These are phyloP conservation scores for Neurospora sp. DNA, from an alignment of 495 filamentous ascomycete species.

Conservation along the genomic window DNA sequence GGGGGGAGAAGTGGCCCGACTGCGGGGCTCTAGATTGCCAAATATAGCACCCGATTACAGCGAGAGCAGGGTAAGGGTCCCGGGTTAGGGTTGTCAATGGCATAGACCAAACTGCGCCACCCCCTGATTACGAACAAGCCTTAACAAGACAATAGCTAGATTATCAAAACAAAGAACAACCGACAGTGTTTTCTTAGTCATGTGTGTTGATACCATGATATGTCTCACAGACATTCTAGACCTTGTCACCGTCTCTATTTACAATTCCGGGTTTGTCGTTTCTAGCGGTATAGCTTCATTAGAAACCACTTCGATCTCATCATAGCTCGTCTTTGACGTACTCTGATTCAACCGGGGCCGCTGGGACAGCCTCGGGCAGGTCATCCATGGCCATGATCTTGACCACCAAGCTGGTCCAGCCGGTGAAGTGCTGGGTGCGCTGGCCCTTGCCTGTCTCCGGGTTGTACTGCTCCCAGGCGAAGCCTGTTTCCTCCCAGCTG, in stretches of 20 bases:
- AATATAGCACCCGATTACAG: not conserved
- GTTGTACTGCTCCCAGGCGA: conserved; percentile 99
- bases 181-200: not conserved
- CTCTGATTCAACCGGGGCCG: not conserved
- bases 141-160: not conserved
- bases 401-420: conserved; percentile 95
- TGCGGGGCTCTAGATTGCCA: not conserved
- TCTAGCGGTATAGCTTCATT: not conserved
- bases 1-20: not conserved
- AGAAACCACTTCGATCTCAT: not conserved
- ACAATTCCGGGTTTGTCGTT: not conserved
- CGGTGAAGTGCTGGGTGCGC: conserved; percentile 94
- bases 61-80: not conserved
- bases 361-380: conserved; percentile 5
- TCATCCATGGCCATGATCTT: conserved; percentile 87
- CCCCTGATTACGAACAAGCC: not conserved
- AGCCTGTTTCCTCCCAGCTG: conserved; percentile 82
- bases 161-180: not conserved
- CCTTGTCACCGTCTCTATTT: not conserved
- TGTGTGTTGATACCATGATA: not conserved
- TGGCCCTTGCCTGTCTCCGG: conserved; percentile 86
- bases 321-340: not conserved
- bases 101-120: not conserved
- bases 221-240: not conserved
- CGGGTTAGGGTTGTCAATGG: not conserved